These are phyloP conservation scores for Fusarium hostae DNA, from an alignment of 2,329 filamentous ascomycete species.

Conservation along the genomic window DNA sequence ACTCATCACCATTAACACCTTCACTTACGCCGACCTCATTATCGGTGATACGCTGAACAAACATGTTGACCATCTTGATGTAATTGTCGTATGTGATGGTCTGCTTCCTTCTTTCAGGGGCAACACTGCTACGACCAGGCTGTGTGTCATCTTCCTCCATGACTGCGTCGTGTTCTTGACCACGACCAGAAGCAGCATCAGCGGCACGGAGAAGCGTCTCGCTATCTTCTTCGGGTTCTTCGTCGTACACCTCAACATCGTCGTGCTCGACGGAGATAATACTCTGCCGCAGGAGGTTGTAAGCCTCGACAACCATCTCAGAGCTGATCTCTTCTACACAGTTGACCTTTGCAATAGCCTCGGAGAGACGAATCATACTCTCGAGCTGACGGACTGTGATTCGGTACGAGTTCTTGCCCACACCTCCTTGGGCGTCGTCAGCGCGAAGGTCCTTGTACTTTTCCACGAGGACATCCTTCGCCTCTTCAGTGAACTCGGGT, in stretches of 20 bases:
- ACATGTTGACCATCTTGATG: conserved; percentile 85
- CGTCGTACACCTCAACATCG: conserved; percentile 91
- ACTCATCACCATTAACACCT: conserved; percentile 83
- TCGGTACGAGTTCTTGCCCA: conserved; percentile 94
- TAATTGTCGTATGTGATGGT: conserved; percentile 98
- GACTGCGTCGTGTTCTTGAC: conserved; percentile 59
- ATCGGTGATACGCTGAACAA: conserved; percentile 85
- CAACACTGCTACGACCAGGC: conserved; percentile 53
- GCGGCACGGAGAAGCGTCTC: conserved; percentile 57
- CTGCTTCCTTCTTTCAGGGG: conserved; percentile 68
- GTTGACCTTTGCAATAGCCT: conserved; percentile 98
- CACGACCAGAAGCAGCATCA: conserved; percentile 56
- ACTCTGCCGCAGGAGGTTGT: conserved; percentile 88
- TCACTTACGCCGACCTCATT: conserved; percentile 82
- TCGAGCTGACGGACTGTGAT: conserved; percentile 98
- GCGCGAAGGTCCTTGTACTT: conserved; percentile 96
- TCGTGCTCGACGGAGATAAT: conserved; percentile 99
- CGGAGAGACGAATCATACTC: conserved; percentile 92
- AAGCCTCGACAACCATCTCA: conserved; percentile 90
- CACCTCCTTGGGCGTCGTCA: conserved; percentile 92
- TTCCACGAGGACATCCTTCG: conserved; percentile 84
- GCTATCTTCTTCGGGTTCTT: conserved; percentile 60
- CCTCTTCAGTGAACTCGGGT: conserved; percentile 89
- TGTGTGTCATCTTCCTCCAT: conserved; percentile 53
- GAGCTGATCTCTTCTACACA: conserved; percentile 90